Conservation (phyloP, 345 rosid species). For the Salix suchowensis region DNA sequence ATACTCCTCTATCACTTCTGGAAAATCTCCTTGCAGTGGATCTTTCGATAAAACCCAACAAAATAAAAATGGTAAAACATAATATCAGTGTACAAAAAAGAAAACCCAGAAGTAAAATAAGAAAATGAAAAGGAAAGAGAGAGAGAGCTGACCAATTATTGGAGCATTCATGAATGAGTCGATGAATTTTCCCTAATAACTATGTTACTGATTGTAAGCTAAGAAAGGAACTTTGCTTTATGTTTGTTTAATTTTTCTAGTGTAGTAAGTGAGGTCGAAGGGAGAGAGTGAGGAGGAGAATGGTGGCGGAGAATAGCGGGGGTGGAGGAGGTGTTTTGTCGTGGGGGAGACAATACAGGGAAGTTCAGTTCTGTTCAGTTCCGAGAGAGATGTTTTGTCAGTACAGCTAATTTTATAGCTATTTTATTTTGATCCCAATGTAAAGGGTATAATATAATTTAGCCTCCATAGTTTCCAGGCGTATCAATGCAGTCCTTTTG, state of each 20-base stretch:
- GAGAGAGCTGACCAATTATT: slow-evolving; percentile 43
- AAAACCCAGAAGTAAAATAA: background rate
- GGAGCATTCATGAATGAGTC: slow-evolving; percentile 43
- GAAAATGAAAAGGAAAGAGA: background rate
- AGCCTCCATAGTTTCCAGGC: too few species aligned
- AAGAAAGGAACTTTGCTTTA: background rate
- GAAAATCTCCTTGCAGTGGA: slow-evolving; percentile 98
- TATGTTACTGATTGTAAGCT: background rate
- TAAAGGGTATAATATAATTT: too few species aligned
- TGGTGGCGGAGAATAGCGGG: background rate
- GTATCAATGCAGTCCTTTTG: too few species aligned
- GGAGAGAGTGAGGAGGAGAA: background rate
- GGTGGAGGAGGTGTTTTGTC: background rate
- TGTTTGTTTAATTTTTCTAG: background rate
- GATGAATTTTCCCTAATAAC: background rate
- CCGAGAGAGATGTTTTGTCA: background rate
- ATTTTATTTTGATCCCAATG: too few species aligned
- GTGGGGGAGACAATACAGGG: background rate
- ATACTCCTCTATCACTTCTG: slow-evolving; percentile 96
- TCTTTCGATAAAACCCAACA: slow-evolving; percentile 26
- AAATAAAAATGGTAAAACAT: background rate
- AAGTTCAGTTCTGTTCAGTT: background rate
- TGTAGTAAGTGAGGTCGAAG: background rate
- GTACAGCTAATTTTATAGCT: too few species aligned
- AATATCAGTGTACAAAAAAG: background rate